Evolutionary conservation across 108 stramenopile genomes (phyloP), one percentile per base, ranked within the genome.

Genomic region (Discostella pseudostelligera): DNA sequence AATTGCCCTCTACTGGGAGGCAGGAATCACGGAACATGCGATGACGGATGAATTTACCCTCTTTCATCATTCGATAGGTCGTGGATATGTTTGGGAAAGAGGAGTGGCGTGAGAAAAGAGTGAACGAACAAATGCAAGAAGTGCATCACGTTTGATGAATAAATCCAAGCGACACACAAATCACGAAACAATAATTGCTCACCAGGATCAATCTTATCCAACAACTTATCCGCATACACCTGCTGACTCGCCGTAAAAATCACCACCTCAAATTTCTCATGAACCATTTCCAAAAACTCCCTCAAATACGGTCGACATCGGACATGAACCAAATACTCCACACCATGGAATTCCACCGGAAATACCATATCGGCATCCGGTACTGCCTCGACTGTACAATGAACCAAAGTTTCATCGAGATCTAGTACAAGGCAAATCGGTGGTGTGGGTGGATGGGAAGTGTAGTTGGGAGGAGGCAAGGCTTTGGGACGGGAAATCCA

Each of bases 371-470:
- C 96, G 32, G 98, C 93, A 73, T 92, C 83, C 8, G 65, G 40
- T 29, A 92, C 74, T 3, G 94, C 89, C 75, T 97, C 92, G 4
- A 99, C 95, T 0, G 93, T 95, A 55, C 93, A 96, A 71, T 99
- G 98, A 9, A 97, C 97, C 16, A 99, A 76, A 9, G 98, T 99
- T 72, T 99, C 98, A 65, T 99, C 98, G 28, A 99, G 77, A 77
- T 99, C 98, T 26, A 99, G 78, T 16, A 97, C 94, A 12, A 99
- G 84, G 37, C 82, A 76, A 16, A 89, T 82, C 0, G 56, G 70
- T 44, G 48, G 67, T 12, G 39, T 36, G 17, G 47, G 37, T 17
- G 84, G 81, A 10, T 78, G 70, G 11, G 74, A 69, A 26, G 59
- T 45, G 10, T 35, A 43, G 48, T 70, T 60, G 59, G 81, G 86